These are phyloP conservation scores for Eucalyptus pumila DNA, from an alignment of 345 rosid species.

Conservation along the genomic window DNA sequence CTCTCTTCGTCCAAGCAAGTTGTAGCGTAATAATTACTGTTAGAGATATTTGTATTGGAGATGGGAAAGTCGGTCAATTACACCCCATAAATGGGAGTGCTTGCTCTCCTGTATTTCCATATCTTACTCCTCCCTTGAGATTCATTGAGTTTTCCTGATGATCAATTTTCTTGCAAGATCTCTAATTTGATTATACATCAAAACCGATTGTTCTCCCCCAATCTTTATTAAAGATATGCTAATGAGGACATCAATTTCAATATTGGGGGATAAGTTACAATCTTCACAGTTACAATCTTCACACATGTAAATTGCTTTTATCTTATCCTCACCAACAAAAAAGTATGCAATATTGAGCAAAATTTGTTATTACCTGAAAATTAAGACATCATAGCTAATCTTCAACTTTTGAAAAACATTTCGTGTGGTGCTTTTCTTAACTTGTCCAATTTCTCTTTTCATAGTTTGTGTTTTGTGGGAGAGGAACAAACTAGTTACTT, in stretches of 20 bases:
- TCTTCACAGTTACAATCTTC: not conserved
- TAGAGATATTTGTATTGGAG: not conserved
- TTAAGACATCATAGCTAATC: not conserved
- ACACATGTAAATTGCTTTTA: not conserved
- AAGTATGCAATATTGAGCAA: not conserved
- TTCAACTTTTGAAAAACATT: not conserved
- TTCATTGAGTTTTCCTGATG: not conserved
- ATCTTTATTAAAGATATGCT: not conserved
- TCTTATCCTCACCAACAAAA: not conserved
- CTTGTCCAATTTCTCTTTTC: not conserved
- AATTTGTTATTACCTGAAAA: not conserved
- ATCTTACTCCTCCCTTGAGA: not conserved
- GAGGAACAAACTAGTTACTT: not conserved
- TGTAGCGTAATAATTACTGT: not conserved
- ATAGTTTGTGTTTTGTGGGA: not conserved
- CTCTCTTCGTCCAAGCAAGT: not conserved
- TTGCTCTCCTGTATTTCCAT: not conserved
- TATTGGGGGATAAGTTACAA: not conserved
- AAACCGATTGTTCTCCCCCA: not conserved
- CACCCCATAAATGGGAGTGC: not conserved
- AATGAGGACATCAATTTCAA: not conserved
- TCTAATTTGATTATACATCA: not conserved
- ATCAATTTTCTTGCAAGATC: not conserved
- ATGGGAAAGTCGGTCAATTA: not conserved
- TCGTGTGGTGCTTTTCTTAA: not conserved